Base-by-base conservation (phyloP, 129 eudicot species). In the Arctium minus region DNA sequence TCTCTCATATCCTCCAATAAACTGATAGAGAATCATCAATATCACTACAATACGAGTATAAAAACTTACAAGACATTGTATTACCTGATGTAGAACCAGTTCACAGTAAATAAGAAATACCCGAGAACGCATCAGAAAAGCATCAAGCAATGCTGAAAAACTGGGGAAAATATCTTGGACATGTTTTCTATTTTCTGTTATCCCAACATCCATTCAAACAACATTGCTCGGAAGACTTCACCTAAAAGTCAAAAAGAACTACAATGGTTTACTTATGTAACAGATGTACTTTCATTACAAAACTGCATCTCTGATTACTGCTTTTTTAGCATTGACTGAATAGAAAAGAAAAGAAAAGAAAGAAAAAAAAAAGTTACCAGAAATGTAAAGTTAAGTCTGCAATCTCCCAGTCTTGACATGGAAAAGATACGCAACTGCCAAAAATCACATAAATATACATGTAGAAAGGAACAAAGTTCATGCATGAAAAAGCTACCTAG, bases 341-440 rank as follows among this genome's bases (percentile, higher is more conserved):
- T 13, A n/a, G n/a, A n/a, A n/a, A n/a, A n/a, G n/a, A n/a, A n/a
- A n/a, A n/a, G n/a, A n/a, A n/a, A n/a, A n/a, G 73, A 77, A 39
- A 29, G 64, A n/a, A 4, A 33, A 70, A 29, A 62, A 64, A 8
- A n/a, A 78, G 13, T 72, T 89, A 96, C 99, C 99, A 96, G 86
- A 96, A 96, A 84, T 89, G 99, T 88, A 96, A 84, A 29, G 99
- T 96, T 74, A 92, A 96, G 84, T 96, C 99, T 53, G 99, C 97
- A 65, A 96, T 93, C 77, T 93, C 97, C 97, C 99, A 96, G 77
- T 96, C 99, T 82, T 84, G 91, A 88, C 97, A 87, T 79, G 94
- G 88, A 91, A 87, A 96, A 37, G 90, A 85, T 77, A 96, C 95
- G 87, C 99, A 96, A 72, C 99, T 96, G 94, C 90, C 86, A 79